phyloP scores from a whole-genome alignment of 352 stramenopile genomes.

The Pythium aphanidermatum region DNA sequence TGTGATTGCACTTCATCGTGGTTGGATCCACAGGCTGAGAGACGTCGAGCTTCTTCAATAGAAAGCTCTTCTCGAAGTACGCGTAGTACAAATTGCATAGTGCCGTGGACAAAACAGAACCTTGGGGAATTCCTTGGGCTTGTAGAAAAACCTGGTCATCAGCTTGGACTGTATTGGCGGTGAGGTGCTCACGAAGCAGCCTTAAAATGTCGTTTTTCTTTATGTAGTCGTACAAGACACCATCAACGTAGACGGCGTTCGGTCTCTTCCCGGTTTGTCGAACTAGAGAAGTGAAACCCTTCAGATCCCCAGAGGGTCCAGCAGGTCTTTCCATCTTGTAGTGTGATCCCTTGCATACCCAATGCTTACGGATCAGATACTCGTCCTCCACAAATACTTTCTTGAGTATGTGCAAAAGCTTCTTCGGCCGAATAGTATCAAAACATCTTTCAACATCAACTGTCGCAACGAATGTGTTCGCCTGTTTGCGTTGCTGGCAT shows the following conservation, averaged over 20 bases:
- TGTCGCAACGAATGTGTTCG: conserved; percentile 45
- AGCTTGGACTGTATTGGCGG: conserved; percentile 47
- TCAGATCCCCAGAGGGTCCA: conserved; percentile 43
- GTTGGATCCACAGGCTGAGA: conserved; percentile 2
- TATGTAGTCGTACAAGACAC: conserved; percentile 75
- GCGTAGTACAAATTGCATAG: conserved; percentile 82
- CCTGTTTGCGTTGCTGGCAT: no score
- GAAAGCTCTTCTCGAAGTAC: conserved; percentile 59
- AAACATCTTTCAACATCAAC: conserved; percentile 82
- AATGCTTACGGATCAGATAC: conserved; percentile 73
- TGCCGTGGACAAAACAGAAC: conserved; percentile 75
- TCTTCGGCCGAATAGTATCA: conserved; percentile 64
- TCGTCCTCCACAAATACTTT: conserved; percentile 57
- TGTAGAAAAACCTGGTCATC: conserved; percentile 49
- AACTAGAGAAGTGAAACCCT: conserved; percentile 45
- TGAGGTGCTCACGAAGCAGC: conserved; percentile 63
- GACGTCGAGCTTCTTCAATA: conserved; percentile 35
- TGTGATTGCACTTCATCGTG: conserved; percentile 34
- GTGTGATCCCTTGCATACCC: conserved; percentile 53
- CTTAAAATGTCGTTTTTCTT: conserved; percentile 35
- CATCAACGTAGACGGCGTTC: conserved; percentile 59
- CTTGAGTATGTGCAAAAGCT: conserved; percentile 62
- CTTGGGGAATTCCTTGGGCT: conserved; percentile 64
- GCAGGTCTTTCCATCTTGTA: conserved; percentile 61
- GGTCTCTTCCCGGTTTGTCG: conserved; percentile 26